Evolutionary conservation across 768 basidiomycete genomes (phyloP).

Genomic region (Hirschioporus abietinus): DNA sequence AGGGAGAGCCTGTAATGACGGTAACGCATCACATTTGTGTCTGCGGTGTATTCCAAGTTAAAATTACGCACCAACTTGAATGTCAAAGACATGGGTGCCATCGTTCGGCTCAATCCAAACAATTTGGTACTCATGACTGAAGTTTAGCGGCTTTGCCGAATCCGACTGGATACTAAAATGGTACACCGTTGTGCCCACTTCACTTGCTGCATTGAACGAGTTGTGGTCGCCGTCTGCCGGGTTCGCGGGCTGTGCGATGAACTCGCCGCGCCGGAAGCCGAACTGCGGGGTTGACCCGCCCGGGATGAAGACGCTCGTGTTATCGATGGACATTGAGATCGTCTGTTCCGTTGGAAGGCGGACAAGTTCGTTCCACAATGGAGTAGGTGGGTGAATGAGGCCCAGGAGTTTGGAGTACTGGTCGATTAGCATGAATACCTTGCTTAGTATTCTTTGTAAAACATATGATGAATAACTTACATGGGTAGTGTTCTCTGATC

Average conservation of each 20-base stretch:
- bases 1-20: conserved; percentile 42
- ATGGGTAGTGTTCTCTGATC: conserved; percentile 43
- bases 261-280: conserved; percentile 55
- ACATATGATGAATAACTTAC: conserved; percentile 26
- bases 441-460: background rate
- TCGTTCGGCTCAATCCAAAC: conserved; percentile 60
- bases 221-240: conserved; percentile 29
- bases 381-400: conserved; percentile 34
- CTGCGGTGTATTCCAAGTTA: background rate
- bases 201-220: conserved; percentile 33
- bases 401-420: conserved; percentile 44
- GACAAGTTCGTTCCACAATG: conserved; percentile 39
- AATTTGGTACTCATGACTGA: conserved; percentile 55
- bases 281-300: conserved; percentile 43
- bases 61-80: conserved; percentile 44
- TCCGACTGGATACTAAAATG: conserved; percentile 45
- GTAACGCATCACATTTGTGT: background rate
- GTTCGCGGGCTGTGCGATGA: conserved; percentile 38
- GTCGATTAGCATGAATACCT: conserved; percentile 4
- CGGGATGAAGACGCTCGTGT: conserved; percentile 51
- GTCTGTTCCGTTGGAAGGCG: conserved; percentile 39
- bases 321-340: conserved; percentile 49
- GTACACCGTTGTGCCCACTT: conserved; percentile 41
- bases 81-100: conserved; percentile 53
- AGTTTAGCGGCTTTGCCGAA: conserved; percentile 39